Evolutionary conservation across 2,329 filamentous ascomycete species (phyloP), one percentile per base, ranked within the genome.

Genomic region (Cladophialophora bantiana): DNA sequence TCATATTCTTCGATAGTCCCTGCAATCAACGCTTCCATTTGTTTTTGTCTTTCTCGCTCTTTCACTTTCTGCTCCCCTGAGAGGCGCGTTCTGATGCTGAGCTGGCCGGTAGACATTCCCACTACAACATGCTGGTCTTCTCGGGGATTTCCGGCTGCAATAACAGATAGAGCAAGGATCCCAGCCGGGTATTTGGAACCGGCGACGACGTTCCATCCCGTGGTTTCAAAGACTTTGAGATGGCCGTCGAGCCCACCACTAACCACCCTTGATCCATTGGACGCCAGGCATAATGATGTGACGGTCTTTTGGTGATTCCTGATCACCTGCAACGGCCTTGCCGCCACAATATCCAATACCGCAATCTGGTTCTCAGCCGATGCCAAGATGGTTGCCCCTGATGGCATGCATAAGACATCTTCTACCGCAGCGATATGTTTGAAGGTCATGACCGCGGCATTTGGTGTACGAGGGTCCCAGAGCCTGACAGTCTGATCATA

Each of bases 261-360:
- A 62, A 99, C 86, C 64, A 99, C 85, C 59, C 95, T 88, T 59
- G 88, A 88, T 55, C 91, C 92, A 72, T 91, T 88, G 53, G 92
- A 94, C 7, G 93, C 94, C 38, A 96, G 83, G 59, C 90, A 89
- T 62, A 99, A 85, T 7, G 91, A 89, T 0, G 95, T 98, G 67
- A 99, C 94, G 0, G 95, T 97, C 87, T 98, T 99, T 77, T 99
- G 95, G 79, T 99, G 95, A 77, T 96, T 98, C 73, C 89, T 90
- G 70, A 99, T 89, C 75, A 96, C 84, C 73, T 93, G 90, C 65
- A 97, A 83, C 4, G 94, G 93, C 75, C 92, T 93, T 32, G 92
- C 95, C 58, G 94, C 94, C 15, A 98, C 90, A 53, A 99, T 86
- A 77, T 99, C 95, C 68, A 99, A 85, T 10, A 99, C 93, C 5